Evolutionary conservation across 169 alveolate species (phyloP).

Genomic region (Plasmodium sp.): DNA sequence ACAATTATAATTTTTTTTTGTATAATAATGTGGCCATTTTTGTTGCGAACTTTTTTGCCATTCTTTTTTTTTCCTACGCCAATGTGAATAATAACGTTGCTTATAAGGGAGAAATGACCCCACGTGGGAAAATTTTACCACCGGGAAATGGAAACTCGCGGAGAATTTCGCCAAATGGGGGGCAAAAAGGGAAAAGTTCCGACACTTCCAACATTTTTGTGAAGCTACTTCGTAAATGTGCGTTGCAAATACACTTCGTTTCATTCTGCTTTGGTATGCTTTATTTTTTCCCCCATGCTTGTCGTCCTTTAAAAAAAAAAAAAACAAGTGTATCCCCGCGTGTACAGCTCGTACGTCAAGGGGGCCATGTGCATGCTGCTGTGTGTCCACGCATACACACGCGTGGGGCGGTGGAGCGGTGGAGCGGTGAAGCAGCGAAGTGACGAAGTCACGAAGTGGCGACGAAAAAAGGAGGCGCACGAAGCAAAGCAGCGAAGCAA

Average conservation of each 20-base stretch:
- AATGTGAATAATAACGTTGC: not conserved
- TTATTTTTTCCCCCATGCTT: not conserved
- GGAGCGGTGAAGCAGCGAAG: not conserved
- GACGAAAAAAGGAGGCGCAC: not conserved
- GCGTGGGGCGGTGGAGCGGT: not conserved
- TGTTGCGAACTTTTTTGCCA: not conserved
- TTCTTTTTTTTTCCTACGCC: not conserved
- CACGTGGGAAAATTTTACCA: not conserved
- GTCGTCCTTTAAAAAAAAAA: not conserved
- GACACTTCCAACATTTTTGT: not conserved
- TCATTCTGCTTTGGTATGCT: not conserved
- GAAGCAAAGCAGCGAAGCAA: not conserved
- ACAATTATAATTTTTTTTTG: too few species aligned
- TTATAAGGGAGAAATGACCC: not conserved
- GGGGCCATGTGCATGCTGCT: not conserved
- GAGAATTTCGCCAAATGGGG: not conserved
- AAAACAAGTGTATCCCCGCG: not conserved
- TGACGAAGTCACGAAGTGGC: not conserved
- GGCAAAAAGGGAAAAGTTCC: not conserved
- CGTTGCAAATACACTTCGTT: not conserved
- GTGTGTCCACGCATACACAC: not conserved
- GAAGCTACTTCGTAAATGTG: not conserved
- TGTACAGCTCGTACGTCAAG: not conserved
- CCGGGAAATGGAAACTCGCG: not conserved
- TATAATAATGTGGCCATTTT: not conserved